Percentiles rank a stretch among this genome's conserved stretches.
Conservation (phyloP, 371 early-diverging fungal genomes). For the Cladochytrium tenue region DNA sequence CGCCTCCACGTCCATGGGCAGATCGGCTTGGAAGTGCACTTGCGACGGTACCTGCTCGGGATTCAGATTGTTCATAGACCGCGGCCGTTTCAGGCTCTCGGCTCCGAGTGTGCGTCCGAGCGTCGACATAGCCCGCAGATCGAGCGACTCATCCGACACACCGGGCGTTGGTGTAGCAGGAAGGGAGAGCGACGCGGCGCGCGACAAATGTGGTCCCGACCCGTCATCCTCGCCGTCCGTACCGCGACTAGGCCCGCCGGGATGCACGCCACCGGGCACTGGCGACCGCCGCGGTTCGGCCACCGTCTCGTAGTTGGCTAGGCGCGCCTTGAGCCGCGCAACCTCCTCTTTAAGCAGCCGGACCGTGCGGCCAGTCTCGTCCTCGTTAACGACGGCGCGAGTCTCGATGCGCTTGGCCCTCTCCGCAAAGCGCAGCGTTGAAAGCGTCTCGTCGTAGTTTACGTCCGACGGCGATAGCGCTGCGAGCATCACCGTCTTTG, state of each 20-base stretch:
- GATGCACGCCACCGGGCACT: constrained; percentile 43
- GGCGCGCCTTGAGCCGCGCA: constrained; percentile 45
- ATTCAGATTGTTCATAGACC: no score
- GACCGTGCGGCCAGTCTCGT: constrained; percentile 62
- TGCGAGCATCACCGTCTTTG: constrained; percentile 79
- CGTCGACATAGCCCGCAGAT: no score
- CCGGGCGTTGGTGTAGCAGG: no score
- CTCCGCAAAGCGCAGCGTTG: constrained; percentile 86
- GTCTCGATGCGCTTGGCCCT: constrained; percentile 87
- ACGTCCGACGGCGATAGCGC: constrained; percentile 74
- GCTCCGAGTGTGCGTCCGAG: no score
- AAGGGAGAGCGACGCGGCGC: no score
- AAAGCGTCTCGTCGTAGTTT: constrained; percentile 79
- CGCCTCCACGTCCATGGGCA: constrained; percentile 52
- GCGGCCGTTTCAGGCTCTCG: no score
- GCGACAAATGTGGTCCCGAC: no score
- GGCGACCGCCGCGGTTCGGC: constrained; percentile 23
- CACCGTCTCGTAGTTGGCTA: constrained; percentile 14
- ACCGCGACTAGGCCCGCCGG: constrained; percentile 48
- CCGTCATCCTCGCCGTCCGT: constrained; percentile 46
- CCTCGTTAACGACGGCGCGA: constrained; percentile 63
- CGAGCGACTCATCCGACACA: no score
- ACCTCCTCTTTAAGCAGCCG: constrained; percentile 65
- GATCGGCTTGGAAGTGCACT: constrained; percentile 48
- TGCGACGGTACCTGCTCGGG: background rate